Evolutionary conservation across 2,329 filamentous ascomycete genomes (phyloP).

Genomic region (Trichoderma sp.): DNA sequence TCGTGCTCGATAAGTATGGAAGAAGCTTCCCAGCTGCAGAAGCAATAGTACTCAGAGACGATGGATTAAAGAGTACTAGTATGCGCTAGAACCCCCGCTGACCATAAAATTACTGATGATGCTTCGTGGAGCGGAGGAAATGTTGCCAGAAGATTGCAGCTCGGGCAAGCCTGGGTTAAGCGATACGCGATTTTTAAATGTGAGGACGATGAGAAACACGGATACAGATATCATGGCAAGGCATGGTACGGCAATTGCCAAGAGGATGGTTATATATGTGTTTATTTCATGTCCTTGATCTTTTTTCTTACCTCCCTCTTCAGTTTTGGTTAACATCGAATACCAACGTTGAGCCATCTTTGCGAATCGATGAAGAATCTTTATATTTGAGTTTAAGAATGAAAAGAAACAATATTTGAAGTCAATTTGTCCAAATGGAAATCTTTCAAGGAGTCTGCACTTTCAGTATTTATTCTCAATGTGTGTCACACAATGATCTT

Average conservation of each 20-base stretch:
- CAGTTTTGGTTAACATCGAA: not conserved
- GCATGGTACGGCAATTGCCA: not conserved
- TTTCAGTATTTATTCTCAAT: not conserved
- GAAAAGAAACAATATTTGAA: not conserved
- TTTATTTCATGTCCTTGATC: not conserved
- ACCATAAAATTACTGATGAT: not conserved
- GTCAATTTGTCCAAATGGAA: not conserved
- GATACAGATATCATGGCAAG: not conserved
- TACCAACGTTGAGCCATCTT: not conserved
- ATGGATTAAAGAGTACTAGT: not conserved
- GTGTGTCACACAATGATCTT: not conserved
- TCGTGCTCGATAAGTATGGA: not conserved
- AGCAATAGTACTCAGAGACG: not conserved
- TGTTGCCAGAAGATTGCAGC: not conserved
- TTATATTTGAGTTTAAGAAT: not conserved
- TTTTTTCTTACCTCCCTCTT: not conserved
- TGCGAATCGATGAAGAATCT: not conserved
- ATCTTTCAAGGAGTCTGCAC: not conserved
- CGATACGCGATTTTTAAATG: not conserved
- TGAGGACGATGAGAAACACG: not conserved
- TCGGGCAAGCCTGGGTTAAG: not conserved
- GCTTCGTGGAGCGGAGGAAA: not conserved
- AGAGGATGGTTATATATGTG: not conserved
- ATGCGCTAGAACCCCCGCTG: not conserved
- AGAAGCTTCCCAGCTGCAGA: not conserved